phyloP scores from a whole-genome alignment of 257 asterid species.

The Cynanchum wilfordii region DNA sequence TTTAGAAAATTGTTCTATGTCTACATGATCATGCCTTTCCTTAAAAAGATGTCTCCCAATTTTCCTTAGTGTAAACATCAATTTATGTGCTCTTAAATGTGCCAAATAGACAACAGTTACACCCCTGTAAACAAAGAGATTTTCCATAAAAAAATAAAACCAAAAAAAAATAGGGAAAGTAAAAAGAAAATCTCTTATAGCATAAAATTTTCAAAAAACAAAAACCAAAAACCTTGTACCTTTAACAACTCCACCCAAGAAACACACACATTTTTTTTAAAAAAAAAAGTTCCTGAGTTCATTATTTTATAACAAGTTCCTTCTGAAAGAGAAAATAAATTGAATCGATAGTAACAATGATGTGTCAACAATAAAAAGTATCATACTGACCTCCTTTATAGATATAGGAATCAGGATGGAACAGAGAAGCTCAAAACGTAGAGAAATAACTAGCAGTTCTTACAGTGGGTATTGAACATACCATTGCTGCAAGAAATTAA shows the following conservation, averaged over 20 bases:
- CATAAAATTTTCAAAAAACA: neutral
- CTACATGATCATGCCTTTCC: neutral
- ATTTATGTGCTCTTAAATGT: neutral
- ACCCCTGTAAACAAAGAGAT: neutral
- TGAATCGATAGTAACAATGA: neutral
- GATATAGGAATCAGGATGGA: slow-evolving; percentile 99
- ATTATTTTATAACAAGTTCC: neutral
- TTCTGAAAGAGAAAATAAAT: neutral
- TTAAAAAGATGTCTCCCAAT: neutral
- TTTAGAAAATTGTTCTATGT: neutral
- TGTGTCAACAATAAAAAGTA: no score
- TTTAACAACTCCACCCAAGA: neutral
- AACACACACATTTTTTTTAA: neutral
- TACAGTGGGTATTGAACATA: slow-evolving; percentile 97
- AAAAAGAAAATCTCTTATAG: neutral
- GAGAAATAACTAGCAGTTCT: slow-evolving; percentile 91
- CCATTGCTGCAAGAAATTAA: slow-evolving; percentile 70
- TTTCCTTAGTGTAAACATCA: neutral
- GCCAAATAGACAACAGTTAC: neutral
- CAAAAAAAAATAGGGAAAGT: slow-evolving; percentile 15
- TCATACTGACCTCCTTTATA: slow-evolving; percentile 81
- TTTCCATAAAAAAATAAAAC: neutral
- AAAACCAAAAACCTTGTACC: neutral
- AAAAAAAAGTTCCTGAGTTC: no score
- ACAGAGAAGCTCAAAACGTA: slow-evolving; percentile 97